phyloP scores from a whole-genome alignment of 2,329 filamentous ascomycete species.

The Trichoderma sp. region DNA sequence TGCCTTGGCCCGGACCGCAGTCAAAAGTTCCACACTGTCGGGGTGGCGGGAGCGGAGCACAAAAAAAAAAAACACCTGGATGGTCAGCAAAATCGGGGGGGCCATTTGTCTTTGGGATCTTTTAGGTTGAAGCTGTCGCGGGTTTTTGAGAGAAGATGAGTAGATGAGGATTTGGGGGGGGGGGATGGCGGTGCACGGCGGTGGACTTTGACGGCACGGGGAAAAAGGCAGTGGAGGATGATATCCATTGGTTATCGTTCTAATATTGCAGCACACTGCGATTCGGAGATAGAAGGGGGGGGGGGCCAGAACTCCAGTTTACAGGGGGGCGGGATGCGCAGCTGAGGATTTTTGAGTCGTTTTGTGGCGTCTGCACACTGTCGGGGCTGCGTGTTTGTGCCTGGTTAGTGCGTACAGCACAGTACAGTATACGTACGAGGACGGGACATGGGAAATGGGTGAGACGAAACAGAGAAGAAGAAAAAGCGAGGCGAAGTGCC shows the following conservation, averaged over 20 bases:
- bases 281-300: not conserved
- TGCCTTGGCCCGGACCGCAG: constrained; percentile 6
- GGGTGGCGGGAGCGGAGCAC: constrained; percentile 19
- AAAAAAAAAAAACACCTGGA: not conserved
- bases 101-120: not conserved
- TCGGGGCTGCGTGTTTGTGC: not conserved
- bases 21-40: constrained; percentile 20
- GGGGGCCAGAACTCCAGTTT: not conserved
- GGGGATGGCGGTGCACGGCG: not conserved
- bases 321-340: not conserved
- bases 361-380: not conserved
- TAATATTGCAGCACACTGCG: not conserved
- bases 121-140: not conserved
- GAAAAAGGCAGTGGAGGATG: not conserved
- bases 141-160: not conserved
- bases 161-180: not conserved
- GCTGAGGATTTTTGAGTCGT: not conserved
- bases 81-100: not conserved
- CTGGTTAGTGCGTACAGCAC: not conserved
- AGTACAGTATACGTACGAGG: not conserved
- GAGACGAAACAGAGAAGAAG: not conserved
- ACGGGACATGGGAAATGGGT: not conserved
- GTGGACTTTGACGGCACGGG: not conserved
- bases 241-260: not conserved
- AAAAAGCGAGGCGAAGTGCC: no score